Evolutionary conservation across 768 basidiomycete genomes (phyloP).

Genomic region (Phanerochaete sordida): DNA sequence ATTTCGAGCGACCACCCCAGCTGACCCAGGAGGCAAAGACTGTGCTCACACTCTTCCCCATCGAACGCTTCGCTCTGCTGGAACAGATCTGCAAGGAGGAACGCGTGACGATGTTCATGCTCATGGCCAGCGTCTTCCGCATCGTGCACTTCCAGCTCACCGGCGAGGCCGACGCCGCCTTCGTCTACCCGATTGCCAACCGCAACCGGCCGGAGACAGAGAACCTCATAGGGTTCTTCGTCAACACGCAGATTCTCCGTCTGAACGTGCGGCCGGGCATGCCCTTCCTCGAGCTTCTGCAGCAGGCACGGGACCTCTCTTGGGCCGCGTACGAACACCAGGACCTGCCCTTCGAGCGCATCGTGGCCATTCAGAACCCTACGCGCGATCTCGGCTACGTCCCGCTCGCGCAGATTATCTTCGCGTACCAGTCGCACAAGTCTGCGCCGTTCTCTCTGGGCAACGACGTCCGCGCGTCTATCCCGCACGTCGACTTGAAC

Average conservation of each 20-base stretch:
- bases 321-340: not conserved
- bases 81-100: not conserved
- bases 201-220: not conserved
- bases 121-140: not conserved
- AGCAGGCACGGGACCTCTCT: not conserved
- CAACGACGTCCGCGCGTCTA: not conserved
- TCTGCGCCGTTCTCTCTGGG: not conserved
- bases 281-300: not conserved
- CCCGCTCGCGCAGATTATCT: not conserved
- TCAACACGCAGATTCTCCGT: slow-evolving; percentile 1
- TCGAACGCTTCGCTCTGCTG: not conserved
- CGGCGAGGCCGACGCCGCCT: not conserved
- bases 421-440: not conserved
- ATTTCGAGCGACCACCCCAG: not conserved
- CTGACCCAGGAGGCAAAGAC: not conserved
- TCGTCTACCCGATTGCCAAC: not conserved
- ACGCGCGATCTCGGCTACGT: not conserved
- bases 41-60: not conserved
- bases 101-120: not conserved
- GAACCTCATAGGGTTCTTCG: slow-evolving; percentile 1
- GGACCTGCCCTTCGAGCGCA: not conserved
- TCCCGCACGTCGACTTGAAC: not conserved
- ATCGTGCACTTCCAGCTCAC: not conserved
- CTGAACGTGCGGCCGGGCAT: not conserved
- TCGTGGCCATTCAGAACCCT: not conserved